Evolutionary conservation across 768 basidiomycete genomes (phyloP).

Genomic region (Lactarius hatsudake): DNA sequence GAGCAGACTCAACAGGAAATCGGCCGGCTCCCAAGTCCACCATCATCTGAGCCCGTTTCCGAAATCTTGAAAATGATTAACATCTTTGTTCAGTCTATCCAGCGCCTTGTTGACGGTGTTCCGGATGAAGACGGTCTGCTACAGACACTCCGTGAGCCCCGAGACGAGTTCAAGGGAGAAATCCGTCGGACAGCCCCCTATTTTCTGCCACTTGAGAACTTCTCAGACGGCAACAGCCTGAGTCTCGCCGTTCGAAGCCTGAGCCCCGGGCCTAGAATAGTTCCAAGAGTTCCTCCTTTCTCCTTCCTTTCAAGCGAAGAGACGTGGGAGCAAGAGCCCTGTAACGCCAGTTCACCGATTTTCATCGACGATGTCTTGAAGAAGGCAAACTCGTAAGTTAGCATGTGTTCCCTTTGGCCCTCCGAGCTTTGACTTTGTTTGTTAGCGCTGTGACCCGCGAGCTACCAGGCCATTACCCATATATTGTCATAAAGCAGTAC

Average conservation of each 20-base stretch:
- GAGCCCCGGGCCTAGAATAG: no score
- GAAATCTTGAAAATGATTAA: slow-evolving; percentile 50
- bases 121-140: slow-evolving; percentile 50
- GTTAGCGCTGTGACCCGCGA: slow-evolving; percentile 63
- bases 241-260: no score
- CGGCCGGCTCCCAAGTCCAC: slow-evolving; percentile 43
- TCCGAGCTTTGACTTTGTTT: neutral
- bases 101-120: slow-evolving; percentile 47
- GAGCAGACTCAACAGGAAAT: slow-evolving; percentile 35
- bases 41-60: slow-evolving; percentile 50
- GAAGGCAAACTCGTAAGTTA: slow-evolving; percentile 43
- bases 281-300: slow-evolving; percentile 9
- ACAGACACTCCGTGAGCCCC: slow-evolving; percentile 49
- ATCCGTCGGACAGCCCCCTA: slow-evolving; percentile 52
- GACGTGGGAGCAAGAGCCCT: slow-evolving; percentile 28
- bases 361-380: slow-evolving; percentile 49
- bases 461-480: slow-evolving; percentile 62
- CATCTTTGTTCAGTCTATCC: slow-evolving; percentile 44
- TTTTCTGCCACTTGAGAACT: slow-evolving; percentile 48
- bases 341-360: slow-evolving; percentile 31
- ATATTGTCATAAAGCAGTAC: slow-evolving; percentile 32
- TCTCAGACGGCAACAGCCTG: no score
- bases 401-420: neutral
- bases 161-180: slow-evolving; percentile 43
- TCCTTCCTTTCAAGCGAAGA: slow-evolving; percentile 45